Conservation (phyloP, 352 stramenopile genomes). For the Phytophthora cactorum region DNA sequence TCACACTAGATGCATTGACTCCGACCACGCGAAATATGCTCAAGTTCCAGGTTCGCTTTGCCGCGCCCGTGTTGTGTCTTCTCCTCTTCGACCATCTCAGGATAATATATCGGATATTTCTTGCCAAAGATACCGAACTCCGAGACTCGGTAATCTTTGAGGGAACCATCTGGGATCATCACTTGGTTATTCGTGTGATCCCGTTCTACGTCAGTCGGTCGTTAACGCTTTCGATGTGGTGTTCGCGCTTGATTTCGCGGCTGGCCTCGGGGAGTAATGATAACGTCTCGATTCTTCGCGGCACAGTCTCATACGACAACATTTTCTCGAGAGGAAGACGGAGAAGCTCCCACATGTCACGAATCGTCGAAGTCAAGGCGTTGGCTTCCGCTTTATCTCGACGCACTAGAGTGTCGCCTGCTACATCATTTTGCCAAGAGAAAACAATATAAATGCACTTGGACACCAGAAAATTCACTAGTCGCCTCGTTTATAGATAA, state of each 20-base stretch:
- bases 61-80: conserved; percentile 8
- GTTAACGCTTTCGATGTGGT: conserved; percentile 26
- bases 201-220: conserved; percentile 26
- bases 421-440: conserved; percentile 5
- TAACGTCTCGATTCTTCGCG: conserved; percentile 33
- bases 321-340: conserved; percentile 26
- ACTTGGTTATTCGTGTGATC: conserved; percentile 15
- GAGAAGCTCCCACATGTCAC: conserved; percentile 6
- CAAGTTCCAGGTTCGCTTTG: conserved; percentile 11
- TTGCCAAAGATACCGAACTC: not conserved
- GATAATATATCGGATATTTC: conserved; percentile 20
- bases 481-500: too few relatives aligned
- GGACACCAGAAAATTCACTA: too few relatives aligned
- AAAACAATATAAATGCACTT: not conserved
- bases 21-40: conserved; percentile 33
- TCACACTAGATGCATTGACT: conserved; percentile 46
- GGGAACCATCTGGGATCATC: conserved; percentile 13
- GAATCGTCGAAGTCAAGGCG: conserved; percentile 9
- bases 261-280: conserved; percentile 14
- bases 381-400: conserved; percentile 11
- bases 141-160: conserved; percentile 22
- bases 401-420: conserved; percentile 3
- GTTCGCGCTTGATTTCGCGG: conserved; percentile 13
- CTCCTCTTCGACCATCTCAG: conserved; percentile 16
- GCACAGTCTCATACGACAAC: conserved; percentile 41